phyloP scores from a whole-genome alignment of 768 basidiomycete genomes.

The Suillus clintonianus region DNA sequence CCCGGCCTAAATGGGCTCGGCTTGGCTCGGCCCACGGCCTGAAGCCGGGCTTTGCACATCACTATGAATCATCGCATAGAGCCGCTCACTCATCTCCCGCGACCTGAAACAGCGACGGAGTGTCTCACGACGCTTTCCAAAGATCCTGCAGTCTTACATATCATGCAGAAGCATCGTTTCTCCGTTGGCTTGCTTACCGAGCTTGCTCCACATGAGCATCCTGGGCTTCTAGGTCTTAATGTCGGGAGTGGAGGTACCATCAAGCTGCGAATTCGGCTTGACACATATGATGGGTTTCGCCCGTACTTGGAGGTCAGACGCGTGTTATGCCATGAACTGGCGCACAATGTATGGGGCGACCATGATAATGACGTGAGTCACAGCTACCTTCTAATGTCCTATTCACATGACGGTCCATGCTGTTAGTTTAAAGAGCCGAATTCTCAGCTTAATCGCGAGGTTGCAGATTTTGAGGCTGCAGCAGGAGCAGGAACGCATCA shows the following conservation, averaged over 20 bases:
- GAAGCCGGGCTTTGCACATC: too few species aligned
- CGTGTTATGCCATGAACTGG: conserved; percentile 75
- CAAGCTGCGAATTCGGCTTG: conserved; percentile 68
- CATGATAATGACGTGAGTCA: conserved; percentile 69
- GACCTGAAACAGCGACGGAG: conserved; percentile 54
- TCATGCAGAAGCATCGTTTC: conserved; percentile 73
- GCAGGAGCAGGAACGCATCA: conserved; percentile 54
- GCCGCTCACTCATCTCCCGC: conserved; percentile 65
- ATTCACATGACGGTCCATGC: background rate
- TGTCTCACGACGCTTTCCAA: conserved; percentile 59
- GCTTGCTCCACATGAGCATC: conserved; percentile 77
- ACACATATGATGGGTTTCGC: conserved; percentile 73
- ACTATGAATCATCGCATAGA: too few species aligned
- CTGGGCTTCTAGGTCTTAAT: conserved; percentile 69
- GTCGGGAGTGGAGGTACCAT: conserved; percentile 62
- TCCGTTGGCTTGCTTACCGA: conserved; percentile 72
- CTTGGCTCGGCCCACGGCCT: too few species aligned
- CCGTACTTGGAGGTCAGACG: conserved; percentile 62
- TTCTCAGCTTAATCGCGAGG: conserved; percentile 72
- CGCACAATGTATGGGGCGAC: conserved; percentile 74
- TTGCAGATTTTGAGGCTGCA: conserved; percentile 64
- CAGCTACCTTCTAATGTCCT: background rate
- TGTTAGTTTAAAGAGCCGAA: conserved; percentile 74
- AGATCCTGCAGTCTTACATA: conserved; percentile 69
- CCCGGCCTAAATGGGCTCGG: too few species aligned